Percentiles rank a stretch among this genome's conserved stretches.
Conservation (phyloP, 768 basidiomycete species). For the Lactifluus rugatus region DNA sequence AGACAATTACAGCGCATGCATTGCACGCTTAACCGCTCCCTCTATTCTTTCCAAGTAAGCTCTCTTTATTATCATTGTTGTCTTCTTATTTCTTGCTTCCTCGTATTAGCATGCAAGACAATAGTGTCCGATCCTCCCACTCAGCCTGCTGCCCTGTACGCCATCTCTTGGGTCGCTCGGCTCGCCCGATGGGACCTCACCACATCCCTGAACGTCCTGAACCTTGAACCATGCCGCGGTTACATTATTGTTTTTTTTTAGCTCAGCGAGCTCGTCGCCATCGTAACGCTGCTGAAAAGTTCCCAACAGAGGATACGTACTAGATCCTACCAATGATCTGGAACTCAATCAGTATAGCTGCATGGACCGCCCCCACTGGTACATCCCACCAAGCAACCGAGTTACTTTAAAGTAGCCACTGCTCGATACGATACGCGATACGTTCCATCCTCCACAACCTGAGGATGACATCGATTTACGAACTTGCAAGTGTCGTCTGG, state of each 20-base stretch:
- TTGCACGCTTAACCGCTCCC: not conserved
- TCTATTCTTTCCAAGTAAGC: too few species aligned
- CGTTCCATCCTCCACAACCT: not conserved
- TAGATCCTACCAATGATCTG: not conserved
- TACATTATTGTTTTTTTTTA: not conserved
- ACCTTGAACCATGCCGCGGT: not conserved
- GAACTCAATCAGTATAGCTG: too few species aligned
- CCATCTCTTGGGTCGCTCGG: not conserved
- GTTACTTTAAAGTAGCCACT: too few species aligned
- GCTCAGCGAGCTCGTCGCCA: not conserved
- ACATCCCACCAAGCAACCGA: too few species aligned
- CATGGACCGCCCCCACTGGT: too few species aligned
- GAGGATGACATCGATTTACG: not conserved
- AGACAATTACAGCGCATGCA: conserved; percentile 13
- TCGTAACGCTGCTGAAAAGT: not conserved
- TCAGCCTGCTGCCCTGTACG: too few species aligned
- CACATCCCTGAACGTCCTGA: not conserved
- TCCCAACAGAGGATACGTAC: too few species aligned
- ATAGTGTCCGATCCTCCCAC: too few species aligned
- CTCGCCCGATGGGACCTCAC: not conserved
- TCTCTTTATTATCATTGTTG: not conserved
- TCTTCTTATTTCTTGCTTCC: too few species aligned
- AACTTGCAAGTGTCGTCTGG: too few species aligned
- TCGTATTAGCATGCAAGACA: too few species aligned
- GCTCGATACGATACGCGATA: too few species aligned